Percentiles rank a stretch among this genome's conserved stretches.
These are phyloP conservation scores for Cladosporium austrohemisphaericum DNA, from an alignment of 2,329 filamentous ascomycete species.

Conservation along the genomic window DNA sequence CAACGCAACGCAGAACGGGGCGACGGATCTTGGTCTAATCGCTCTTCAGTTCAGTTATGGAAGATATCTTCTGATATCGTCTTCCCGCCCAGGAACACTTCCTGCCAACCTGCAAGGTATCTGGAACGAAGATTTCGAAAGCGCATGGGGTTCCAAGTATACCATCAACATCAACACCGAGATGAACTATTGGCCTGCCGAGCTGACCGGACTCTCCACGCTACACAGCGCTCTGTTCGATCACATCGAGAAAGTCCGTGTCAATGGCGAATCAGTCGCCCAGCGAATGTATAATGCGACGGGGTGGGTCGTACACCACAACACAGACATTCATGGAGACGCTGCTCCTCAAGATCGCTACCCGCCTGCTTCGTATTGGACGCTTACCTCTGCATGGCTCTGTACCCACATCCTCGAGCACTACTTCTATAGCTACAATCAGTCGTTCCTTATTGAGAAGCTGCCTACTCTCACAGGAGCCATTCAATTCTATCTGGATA, in stretches of 20 bases:
- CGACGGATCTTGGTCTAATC: constrained; percentile 51
- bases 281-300: constrained; percentile 50
- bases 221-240: constrained; percentile 49
- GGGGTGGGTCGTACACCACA: constrained; percentile 56
- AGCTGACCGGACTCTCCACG: constrained; percentile 49
- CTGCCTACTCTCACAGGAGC: constrained; percentile 52
- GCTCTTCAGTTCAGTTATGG: constrained; percentile 52
- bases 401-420: constrained; percentile 58
- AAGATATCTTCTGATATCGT: constrained; percentile 54
- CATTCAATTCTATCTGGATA: constrained; percentile 54
- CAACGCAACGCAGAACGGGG: constrained; percentile 30
- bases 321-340: constrained; percentile 58
- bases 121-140: constrained; percentile 48
- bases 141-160: constrained; percentile 55
- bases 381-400: constrained; percentile 54
- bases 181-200: constrained; percentile 59
- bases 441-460: constrained; percentile 44
- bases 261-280: constrained; percentile 53
- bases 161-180: constrained; percentile 59
- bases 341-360: constrained; percentile 48
- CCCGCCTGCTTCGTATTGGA: constrained; percentile 43
- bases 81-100: constrained; percentile 49
- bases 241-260: constrained; percentile 54
- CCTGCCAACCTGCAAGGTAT: constrained; percentile 56
- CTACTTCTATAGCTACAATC: constrained; percentile 52